Base-by-base conservation (phyloP, 257 asterid species). In the Ilex aquifolium region DNA sequence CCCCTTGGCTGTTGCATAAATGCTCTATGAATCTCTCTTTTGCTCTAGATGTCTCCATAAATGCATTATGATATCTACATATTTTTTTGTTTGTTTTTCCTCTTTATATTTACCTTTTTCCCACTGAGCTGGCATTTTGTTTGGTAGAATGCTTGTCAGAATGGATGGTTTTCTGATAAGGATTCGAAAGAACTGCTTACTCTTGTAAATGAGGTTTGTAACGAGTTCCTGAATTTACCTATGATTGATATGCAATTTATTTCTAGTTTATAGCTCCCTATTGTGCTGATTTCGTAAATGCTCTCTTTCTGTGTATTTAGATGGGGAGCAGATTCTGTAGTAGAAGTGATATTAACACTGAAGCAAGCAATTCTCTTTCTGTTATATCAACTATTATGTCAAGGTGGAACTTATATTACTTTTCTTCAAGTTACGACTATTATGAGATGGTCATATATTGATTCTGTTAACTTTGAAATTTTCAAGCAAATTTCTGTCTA, bases 101-200 rank as follows among this genome's bases (percentile, higher is more conserved):
- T 46, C 15, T 2, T 4, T 46, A 10, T 2, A 46, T 10, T 10
- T 0, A 46, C 3, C 3, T 46, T 46, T 11, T 46, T 1, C 48
- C 4, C 4, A 1, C 11, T 46, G 4, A 46, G n/a, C 13, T 3
- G 3, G 13, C 13, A 46, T 10, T 10, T 10, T 10, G 10, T 46
- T 10, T 12, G 15, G 69, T 67, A 87, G 97, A 82, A 69, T 75
- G 97, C 97, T 70, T 83, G 97, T 79, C 76, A 75, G 63, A 65
- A 60, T 64, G 84, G 86, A 44, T 90, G 96, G 97, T 90, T 87
- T 80, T 55, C 90, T 57, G 86, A 76, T 59, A 71, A 61, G 65
- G 95, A 90, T 70, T 75, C 85, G 17, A 82, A 75, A 72, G 95
- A 85, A 66, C 89, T 90, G 32, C 65, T 57, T 76, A 65, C 68